These are phyloP conservation scores for Tribonema minus DNA, from an alignment of 108 stramenopile genomes.

Conservation along the genomic window DNA sequence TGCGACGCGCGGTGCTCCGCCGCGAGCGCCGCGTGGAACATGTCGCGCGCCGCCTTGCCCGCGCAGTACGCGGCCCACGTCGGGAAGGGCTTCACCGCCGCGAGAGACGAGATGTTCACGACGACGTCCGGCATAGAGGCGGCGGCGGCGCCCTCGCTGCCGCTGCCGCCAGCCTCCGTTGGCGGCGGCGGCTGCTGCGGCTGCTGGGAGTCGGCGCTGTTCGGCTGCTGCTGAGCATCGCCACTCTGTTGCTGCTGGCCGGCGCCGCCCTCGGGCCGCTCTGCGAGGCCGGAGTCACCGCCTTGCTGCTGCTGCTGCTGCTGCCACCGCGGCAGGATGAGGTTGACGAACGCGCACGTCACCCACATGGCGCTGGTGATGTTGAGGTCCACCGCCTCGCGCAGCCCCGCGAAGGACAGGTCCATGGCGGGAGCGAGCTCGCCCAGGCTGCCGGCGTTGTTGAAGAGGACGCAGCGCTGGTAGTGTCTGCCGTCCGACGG, in stretches of 20 bases:
- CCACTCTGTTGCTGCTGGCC: not conserved
- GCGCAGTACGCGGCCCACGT: conserved; percentile 51
- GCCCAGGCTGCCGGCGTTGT: conserved; percentile 55
- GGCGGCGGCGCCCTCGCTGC: not conserved
- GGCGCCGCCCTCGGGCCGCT: not conserved
- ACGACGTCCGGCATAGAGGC: conserved; percentile 11
- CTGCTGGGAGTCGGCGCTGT: not conserved
- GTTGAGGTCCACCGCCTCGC: conserved; percentile 43
- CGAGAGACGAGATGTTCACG: conserved; percentile 54
- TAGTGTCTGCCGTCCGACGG: conserved; percentile 8
- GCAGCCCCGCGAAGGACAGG: conserved; percentile 9
- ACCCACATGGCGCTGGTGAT: conserved; percentile 45
- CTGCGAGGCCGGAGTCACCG: not conserved
- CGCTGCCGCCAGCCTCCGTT: not conserved
- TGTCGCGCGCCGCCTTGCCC: conserved; percentile 56
- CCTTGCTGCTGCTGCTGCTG: not conserved
- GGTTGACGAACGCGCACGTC: conserved; percentile 36
- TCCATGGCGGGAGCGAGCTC: conserved; percentile 16
- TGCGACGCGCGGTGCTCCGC: conserved; percentile 12
- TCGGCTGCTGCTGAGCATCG: not conserved
- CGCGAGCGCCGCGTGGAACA: conserved; percentile 52
- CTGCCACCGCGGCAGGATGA: conserved; percentile 11
- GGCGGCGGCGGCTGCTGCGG: too few species aligned
- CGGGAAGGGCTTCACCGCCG: conserved; percentile 46
- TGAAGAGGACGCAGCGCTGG: conserved; percentile 37